phyloP scores from a whole-genome alignment of 1,284 basidiomycete genomes.

The Heterobasidion occidentale region DNA sequence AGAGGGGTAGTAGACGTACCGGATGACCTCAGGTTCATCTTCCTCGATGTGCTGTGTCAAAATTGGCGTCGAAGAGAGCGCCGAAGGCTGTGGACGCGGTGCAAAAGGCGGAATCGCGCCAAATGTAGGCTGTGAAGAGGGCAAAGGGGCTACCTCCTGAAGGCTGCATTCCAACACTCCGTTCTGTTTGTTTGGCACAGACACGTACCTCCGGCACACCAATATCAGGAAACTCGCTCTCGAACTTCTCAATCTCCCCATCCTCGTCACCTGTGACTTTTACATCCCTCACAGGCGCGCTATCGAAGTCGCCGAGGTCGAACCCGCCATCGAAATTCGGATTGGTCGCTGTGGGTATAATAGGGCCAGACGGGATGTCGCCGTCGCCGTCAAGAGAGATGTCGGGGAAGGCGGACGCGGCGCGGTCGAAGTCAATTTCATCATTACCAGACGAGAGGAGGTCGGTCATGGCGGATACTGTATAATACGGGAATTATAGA shows the following conservation, averaged over 20 bases:
- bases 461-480: constrained; percentile 8
- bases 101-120: constrained; percentile 52
- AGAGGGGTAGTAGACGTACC: constrained; percentile 32
- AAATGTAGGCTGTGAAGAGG: constrained; percentile 33
- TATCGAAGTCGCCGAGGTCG: constrained; percentile 59
- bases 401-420: constrained; percentile 80
- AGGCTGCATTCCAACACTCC: neutral
- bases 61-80: constrained; percentile 64
- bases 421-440: constrained; percentile 71
- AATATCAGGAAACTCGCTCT: constrained; percentile 88
- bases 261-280: constrained; percentile 85
- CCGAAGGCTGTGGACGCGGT: constrained; percentile 65
- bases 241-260: constrained; percentile 69
- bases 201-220: constrained; percentile 48
- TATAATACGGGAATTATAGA: neutral
- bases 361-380: constrained; percentile 39
- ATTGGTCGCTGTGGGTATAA: constrained; percentile 21
- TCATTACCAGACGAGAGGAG: constrained; percentile 24
- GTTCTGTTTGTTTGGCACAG: neutral
- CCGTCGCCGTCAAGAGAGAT: constrained; percentile 63
- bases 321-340: constrained; percentile 32
- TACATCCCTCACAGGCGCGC: constrained; percentile 42
- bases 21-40: constrained; percentile 87
- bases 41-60: constrained; percentile 62
- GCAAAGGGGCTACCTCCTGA: neutral